phyloP scores from a whole-genome alignment of 2,329 filamentous ascomycete species.

The Fusarium sp. region DNA sequence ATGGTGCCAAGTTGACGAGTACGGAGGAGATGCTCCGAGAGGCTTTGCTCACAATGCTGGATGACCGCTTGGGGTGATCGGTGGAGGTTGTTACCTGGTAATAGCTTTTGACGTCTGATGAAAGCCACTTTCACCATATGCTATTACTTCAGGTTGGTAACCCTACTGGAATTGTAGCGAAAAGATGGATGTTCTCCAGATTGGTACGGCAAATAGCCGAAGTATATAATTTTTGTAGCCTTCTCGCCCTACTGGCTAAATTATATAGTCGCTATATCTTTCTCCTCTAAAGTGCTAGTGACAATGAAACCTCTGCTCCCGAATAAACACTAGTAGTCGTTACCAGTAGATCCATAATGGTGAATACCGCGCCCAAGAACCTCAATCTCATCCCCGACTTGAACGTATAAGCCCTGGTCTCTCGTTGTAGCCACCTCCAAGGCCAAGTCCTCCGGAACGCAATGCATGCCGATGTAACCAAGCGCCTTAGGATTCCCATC shows the following conservation, averaged over 20 bases:
- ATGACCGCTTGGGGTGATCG: not conserved
- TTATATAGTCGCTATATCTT: too few relatives aligned
- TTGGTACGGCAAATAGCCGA: too few relatives aligned
- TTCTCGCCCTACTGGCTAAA: too few relatives aligned
- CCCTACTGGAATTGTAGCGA: too few relatives aligned
- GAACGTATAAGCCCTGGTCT: conserved; percentile 26
- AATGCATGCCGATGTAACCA: conserved; percentile 50
- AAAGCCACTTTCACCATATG: too few relatives aligned
- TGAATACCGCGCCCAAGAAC: conserved; percentile 47
- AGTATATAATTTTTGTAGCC: too few relatives aligned
- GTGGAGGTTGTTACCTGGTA: too few relatives aligned
- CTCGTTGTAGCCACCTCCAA: conserved; percentile 17
- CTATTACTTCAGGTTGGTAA: too few relatives aligned
- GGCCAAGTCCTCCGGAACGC: conserved; percentile 45
- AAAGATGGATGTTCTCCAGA: too few relatives aligned
- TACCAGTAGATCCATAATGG: conserved; percentile 46
- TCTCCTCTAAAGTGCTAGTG: too few relatives aligned
- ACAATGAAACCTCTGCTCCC: too few relatives aligned
- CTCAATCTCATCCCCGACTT: conserved; percentile 48
- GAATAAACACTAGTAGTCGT: conserved; percentile 38
- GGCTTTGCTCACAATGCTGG: conserved; percentile 47
- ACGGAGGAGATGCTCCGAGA: conserved; percentile 57
- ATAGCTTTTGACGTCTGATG: too few relatives aligned
- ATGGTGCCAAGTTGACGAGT: conserved; percentile 59
- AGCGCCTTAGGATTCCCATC: conserved; percentile 45